Base-by-base conservation (phyloP, 306 rosid genomes). In the Betula pendula region DNA sequence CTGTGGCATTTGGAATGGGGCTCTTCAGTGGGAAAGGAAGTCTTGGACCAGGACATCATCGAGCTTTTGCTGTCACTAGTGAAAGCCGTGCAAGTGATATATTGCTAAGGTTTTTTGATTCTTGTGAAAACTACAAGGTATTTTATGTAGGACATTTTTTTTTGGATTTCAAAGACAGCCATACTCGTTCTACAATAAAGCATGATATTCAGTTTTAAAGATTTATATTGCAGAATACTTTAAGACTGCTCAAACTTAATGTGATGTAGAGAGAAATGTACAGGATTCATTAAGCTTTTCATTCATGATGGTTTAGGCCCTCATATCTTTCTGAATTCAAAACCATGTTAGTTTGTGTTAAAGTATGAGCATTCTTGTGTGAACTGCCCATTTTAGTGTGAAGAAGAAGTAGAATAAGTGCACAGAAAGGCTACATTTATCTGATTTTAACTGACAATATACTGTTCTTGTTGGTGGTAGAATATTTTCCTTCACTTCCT, bases 1-100 rank as follows among this genome's bases (percentile, higher is more conserved):
- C 97, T 51, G 97, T 95, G 79, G 93, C 97, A 84, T 95, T 90
- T 84, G 98, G 98, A 44, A 90, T 95, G 91, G 98, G 93, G 77
- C 85, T 95, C 78, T 92, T 92, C 63, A 79, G 80, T 52, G 92
- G 92, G 42, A 89, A 79, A 81, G 98, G 97, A 83, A 89, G 79
- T 77, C 97, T 95, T 77, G 98, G 98, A 70, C 84, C 86, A 47
- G 97, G 90, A 45, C 68, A 58, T 51, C 86, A 89, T 52, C 90
- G 92, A 83, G 98, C 97, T 71, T 95, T 95, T 88, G 77, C 98
- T 31, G 97, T 92, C 17, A 81, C 81, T 53, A 85, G 96, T 82
- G 98, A 95, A 89, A 95, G 90, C 71, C 96, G 96, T 84, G 97
- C 97, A 63, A 88, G 93, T 7, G 98, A 95, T 80, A 76, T 72